Evolutionary conservation across 805 yeast genomes (phyloP).

Genomic region (Candida tammaniensis): DNA sequence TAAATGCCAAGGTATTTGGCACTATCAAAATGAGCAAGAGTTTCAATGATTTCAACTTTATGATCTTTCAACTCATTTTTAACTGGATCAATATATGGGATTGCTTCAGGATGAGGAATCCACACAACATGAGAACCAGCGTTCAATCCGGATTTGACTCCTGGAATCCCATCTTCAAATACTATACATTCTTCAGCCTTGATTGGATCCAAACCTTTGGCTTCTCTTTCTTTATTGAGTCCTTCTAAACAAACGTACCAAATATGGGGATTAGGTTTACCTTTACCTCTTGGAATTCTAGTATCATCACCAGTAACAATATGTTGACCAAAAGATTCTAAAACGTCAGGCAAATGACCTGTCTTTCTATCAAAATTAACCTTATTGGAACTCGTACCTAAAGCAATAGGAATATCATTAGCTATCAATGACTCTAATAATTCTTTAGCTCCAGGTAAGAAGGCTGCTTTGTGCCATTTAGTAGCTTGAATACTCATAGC

Average conservation of each 20-base stretch:
- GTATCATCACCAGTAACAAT: constrained; percentile 87
- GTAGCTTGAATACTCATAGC: constrained; percentile 54
- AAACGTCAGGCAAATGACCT: constrained; percentile 59
- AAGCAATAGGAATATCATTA: constrained; percentile 70
- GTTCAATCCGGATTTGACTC: constrained; percentile 78
- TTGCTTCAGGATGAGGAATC: constrained; percentile 86
- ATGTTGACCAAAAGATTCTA: constrained; percentile 59
- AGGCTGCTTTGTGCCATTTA: constrained; percentile 61
- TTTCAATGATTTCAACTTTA: constrained; percentile 47
- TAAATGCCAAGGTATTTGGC: too few relatives aligned
- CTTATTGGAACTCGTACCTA: constrained; percentile 81
- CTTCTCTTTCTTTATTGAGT: constrained; percentile 54
- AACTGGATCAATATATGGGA: constrained; percentile 16
- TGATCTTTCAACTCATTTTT: constrained; percentile 47
- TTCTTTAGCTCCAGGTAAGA: constrained; percentile 84
- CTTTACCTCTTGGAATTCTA: constrained; percentile 78
- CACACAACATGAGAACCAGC: constrained; percentile 88
- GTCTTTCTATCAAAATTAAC: constrained; percentile 72
- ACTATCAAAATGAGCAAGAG: constrained; percentile 46
- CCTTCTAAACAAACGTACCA: constrained; percentile 79
- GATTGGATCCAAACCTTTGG: constrained; percentile 45
- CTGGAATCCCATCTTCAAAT: constrained; percentile 95
- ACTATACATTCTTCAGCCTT: constrained; percentile 77
- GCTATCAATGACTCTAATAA: constrained; percentile 53
- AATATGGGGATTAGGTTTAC: constrained; percentile 93